These are phyloP conservation scores for Hymenoscyphus fructigenus DNA, from an alignment of 2,329 filamentous ascomycete species.

Conservation along the genomic window DNA sequence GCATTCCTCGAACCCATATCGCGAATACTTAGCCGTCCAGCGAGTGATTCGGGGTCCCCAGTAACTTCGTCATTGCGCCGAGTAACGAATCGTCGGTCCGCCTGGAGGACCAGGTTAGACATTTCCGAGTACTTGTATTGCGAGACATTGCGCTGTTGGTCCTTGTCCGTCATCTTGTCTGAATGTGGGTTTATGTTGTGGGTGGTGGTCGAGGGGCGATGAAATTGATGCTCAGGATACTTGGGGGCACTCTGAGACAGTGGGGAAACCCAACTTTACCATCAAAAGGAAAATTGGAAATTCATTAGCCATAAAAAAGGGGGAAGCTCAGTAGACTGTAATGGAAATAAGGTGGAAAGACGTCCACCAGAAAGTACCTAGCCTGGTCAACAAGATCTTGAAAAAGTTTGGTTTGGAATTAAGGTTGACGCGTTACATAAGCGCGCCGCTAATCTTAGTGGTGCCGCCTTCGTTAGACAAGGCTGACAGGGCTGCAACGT, in stretches of 20 bases:
- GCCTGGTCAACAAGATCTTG: conserved; percentile 1
- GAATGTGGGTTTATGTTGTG: conserved; percentile 18
- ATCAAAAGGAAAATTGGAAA: conserved; percentile 7
- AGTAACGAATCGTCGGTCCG: conserved; percentile 92
- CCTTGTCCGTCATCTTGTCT: conserved; percentile 68
- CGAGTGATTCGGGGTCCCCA: conserved; percentile 95
- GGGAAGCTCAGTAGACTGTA: not conserved
- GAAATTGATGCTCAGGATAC: conserved; percentile 3
- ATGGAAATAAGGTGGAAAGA: conserved; percentile 9
- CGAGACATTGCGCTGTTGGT: conserved; percentile 77
- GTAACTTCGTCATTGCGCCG: conserved; percentile 92
- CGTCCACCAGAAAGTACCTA: conserved; percentile 4
- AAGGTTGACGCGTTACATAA: conserved; percentile 1
- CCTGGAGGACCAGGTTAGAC: conserved; percentile 99
- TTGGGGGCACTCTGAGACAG: conserved; percentile 1
- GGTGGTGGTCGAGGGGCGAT: not conserved
- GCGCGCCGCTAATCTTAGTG: not conserved
- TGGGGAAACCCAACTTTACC: conserved; percentile 12
- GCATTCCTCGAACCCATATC: conserved; percentile 90
- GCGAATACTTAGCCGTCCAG: conserved; percentile 85
- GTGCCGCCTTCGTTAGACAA: not conserved
- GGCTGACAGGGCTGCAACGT: not conserved
- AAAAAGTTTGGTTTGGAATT: conserved; percentile 6
- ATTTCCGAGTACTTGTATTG: conserved; percentile 99
- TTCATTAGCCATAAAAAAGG: conserved; percentile 1